Evolutionary conservation across 140 eudicot genomes (phyloP), one percentile per base, ranked within the genome.

Genomic region (Cichorium intybus): DNA sequence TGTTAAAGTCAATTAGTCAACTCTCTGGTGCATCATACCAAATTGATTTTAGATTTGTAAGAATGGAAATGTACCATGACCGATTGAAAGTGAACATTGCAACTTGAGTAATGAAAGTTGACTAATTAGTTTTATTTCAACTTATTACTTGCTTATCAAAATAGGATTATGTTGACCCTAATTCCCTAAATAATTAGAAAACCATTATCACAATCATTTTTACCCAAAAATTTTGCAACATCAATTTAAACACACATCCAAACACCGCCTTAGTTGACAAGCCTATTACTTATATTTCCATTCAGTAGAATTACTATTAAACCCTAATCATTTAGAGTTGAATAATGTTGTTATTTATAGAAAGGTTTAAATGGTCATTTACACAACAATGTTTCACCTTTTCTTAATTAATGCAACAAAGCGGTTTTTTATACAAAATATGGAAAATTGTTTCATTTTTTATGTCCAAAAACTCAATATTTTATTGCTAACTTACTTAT

Each of bases 1-100:
- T 24, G 23, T 49, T 16, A 16, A 54, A 50, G 27, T 71, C 56
- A 71, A 48, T 7, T 39, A 60, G 57, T 71, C 62, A 60, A 71
- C 33, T 24, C 55, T 18, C 24, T 26, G 45, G 45, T 68, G 41
- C 55, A 37, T 46, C 56, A 10, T 5, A 6, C 18, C 57, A 27
- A 43, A 7, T 16, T 62, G 28, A 26, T 56, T 14, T 24, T 26
- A 53, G 1, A 22, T 11, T 53, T 53, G 17, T 17, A 22, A 53
- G 16, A 24, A 23, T 22, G 31, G 24, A 53, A 23, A 23, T 22
- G n/a, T n/a, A n/a, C n/a, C 24, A 23, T 11, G 59, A 51, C 26
- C 15, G 27, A 3, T 3, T 51, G 31, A 21, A 51, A 21, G 17
- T 7, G 28, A n/a, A 20, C 17, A 16, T 47, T 64, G 33, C 29